Evolutionary conservation across 2,329 filamentous ascomycete species (phyloP), one percentile per base, ranked within the genome.

Genomic region (Sarocladium oryzae): DNA sequence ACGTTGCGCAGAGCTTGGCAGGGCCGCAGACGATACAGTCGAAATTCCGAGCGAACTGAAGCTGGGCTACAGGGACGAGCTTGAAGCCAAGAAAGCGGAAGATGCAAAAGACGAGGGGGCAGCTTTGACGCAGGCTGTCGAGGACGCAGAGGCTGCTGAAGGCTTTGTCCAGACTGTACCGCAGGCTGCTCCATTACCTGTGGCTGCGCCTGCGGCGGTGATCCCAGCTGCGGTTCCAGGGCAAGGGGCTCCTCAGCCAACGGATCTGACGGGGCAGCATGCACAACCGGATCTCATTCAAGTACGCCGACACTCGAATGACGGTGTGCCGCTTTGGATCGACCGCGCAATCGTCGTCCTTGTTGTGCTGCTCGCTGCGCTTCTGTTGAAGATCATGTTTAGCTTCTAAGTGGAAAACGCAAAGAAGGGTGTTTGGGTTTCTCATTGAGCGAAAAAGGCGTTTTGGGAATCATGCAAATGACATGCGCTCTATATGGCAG

Each of bases 261-360:
- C 55, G 49, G 56, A 55, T 53, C 59, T 35, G 52, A 38, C 13
- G 49, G 40, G 24, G 24, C 51, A 26, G 20, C 43, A 24, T 20
- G 13, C 52, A 52, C 50, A 40, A 33, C 51, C 37, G 16, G 38
- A 26, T 33, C 21, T 37, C 5, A 15, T 13, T 43, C 56, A 56
- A 36, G 53, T 55, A 11, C 56, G 56, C 52, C 55, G 61, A 43
- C 52, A 62, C 36, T 51, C 58, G 33, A 57, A 63, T 15, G 75
- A 79, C 24, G 79, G 73, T 2, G 78, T 88, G 15, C 79, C 84
- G 2, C 69, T 82, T 11, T 95, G 89, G 86, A 75, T 96, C 16
- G 91, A 96, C 66, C 81, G 88, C 56, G 79, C 85, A 33, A 96
- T 96, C 57, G 81, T 85, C 20, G 85, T 81, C 6, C 68, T 96